Conservation (phyloP, 1,139 yeast genomes). For the Yamadazyma spencermartinsiae region DNA sequence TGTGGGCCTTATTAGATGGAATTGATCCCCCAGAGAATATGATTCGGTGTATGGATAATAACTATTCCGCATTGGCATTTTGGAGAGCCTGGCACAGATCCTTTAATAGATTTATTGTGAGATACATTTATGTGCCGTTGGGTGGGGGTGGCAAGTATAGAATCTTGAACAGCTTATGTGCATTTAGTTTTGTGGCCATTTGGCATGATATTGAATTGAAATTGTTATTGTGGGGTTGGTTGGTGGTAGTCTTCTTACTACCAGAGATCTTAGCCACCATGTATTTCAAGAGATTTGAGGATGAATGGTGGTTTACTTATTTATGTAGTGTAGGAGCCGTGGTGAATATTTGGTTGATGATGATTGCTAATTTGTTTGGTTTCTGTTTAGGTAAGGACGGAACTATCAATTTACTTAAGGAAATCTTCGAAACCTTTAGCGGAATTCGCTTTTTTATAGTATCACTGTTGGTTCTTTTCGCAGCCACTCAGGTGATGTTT, state of each 20-base stretch:
- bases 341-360: slow-evolving; percentile 94
- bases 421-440: slow-evolving; percentile 67
- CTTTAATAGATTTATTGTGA: slow-evolving; percentile 83
- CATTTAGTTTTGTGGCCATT: slow-evolving; percentile 94
- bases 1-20: slow-evolving; percentile 89
- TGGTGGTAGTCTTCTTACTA: slow-evolving; percentile 79
- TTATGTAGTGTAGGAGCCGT: slow-evolving; percentile 88
- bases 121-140: slow-evolving; percentile 82
- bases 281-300: slow-evolving; percentile 39
- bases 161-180: slow-evolving; percentile 73
- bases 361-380: slow-evolving; percentile 93
- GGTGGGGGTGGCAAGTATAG: slow-evolving; percentile 76
- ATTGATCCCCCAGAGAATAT: slow-evolving; percentile 98
- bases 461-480: slow-evolving; percentile 69
- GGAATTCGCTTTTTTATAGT: slow-evolving; percentile 69
- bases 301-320: slow-evolving; percentile 75
- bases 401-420: slow-evolving; percentile 59
- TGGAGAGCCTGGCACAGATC: slow-evolving; percentile 99
- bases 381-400: slow-evolving; percentile 94
- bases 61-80: slow-evolving; percentile 87
- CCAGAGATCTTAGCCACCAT: slow-evolving; percentile 79
- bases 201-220: slow-evolving; percentile 97
- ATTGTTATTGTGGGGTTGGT: slow-evolving; percentile 94
- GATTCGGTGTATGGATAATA: slow-evolving; percentile 95
- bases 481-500: slow-evolving; percentile 92